These are phyloP conservation scores for Malassezia pachydermatis DNA, from an alignment of 1,284 basidiomycete genomes.

Conservation along the genomic window DNA sequence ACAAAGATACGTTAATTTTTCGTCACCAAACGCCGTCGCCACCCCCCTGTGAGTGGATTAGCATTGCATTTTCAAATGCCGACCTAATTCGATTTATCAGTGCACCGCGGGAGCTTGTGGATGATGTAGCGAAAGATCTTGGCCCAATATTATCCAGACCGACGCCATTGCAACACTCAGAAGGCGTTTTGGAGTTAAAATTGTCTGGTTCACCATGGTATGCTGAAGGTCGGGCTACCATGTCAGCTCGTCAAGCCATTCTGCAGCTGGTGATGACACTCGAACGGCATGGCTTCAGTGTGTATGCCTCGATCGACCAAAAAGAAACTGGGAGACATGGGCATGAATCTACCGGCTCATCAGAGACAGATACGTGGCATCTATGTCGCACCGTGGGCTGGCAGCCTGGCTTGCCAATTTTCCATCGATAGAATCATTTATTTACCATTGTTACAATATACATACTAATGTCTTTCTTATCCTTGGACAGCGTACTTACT, in stretches of 20 bases:
- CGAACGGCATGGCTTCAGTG: conserved; percentile 6
- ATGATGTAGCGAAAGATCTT: not conserved
- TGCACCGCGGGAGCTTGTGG: not conserved
- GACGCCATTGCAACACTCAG: not conserved
- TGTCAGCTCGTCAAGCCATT: not conserved
- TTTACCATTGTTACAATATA: not conserved
- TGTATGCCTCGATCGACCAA: conserved; percentile 7
- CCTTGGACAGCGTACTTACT: conserved; percentile 25
- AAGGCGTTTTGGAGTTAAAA: not conserved
- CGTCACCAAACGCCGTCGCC: conserved; percentile 5
- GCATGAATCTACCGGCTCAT: not conserved
- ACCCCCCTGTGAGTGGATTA: conserved; percentile 2
- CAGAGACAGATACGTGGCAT: conserved; percentile 8
- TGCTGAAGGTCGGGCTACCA: not conserved
- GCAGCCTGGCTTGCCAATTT: conserved; percentile 7
- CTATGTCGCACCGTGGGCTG: conserved; percentile 1
- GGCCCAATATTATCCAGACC: not conserved
- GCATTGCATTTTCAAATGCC: not conserved
- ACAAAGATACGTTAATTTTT: conserved; percentile 7
- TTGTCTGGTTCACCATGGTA: not conserved
- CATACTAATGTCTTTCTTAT: not conserved
- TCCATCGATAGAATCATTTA: not conserved
- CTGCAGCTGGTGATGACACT: conserved; percentile 7
- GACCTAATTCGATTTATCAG: not conserved
- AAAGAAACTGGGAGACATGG: not conserved